Evolutionary conservation across 2,329 filamentous ascomycete genomes (phyloP).

Genomic region (Colletotrichum gigasporum): DNA sequence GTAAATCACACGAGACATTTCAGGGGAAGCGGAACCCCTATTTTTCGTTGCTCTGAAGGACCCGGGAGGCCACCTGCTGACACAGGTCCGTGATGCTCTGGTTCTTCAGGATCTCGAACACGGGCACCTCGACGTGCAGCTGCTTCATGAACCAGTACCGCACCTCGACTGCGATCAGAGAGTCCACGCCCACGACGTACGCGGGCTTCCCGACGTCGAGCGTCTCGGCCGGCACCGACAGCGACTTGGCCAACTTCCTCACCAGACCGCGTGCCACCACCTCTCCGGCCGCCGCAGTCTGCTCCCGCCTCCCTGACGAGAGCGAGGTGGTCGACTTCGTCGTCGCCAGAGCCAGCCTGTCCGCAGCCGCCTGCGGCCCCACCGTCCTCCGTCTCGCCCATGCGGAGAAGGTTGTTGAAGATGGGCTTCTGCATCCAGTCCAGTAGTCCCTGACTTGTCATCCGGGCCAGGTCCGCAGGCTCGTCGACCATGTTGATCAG

Average conservation of each 20-base stretch:
- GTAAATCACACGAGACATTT: too few species aligned
- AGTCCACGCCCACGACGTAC: neutral
- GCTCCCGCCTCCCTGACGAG: neutral
- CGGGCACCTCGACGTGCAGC: neutral
- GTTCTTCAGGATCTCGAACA: neutral
- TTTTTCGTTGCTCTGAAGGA: too few species aligned
- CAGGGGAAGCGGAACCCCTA: too few species aligned
- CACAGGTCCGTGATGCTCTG: neutral
- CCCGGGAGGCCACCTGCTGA: neutral
- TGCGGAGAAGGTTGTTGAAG: neutral
- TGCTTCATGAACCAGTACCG: neutral
- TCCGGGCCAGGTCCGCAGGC: neutral
- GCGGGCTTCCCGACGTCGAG: neutral
- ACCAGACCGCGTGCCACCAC: neutral
- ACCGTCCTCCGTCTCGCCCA: too few species aligned
- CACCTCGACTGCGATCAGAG: neutral
- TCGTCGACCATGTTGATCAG: neutral
- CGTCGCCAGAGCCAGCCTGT: too few species aligned
- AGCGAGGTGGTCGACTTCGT: neutral
- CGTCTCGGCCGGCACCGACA: neutral
- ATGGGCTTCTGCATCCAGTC: neutral
- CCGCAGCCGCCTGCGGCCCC: too few species aligned
- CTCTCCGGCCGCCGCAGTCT: neutral
- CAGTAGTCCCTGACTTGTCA: neutral
- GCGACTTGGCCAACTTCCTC: neutral